Evolutionary conservation across 768 basidiomycete species (phyloP).

Genomic region (Cystobasidium tubakii): DNA sequence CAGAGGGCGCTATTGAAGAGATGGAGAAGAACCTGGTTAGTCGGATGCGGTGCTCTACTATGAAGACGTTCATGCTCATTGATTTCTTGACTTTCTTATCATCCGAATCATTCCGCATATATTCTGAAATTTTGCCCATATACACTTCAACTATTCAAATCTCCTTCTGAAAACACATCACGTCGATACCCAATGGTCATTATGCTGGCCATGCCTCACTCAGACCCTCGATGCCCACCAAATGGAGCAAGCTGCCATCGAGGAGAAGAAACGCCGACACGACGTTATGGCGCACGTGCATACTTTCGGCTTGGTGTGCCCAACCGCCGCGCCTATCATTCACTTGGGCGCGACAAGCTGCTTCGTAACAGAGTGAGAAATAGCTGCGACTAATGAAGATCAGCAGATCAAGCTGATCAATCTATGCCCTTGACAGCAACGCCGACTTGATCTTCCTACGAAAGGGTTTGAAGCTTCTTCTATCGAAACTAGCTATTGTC

Average conservation of each 20-base stretch:
- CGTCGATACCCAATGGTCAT: background rate
- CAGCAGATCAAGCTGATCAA: background rate
- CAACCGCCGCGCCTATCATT: conserved; percentile 45
- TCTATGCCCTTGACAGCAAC: conserved; percentile 59
- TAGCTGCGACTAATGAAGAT: background rate
- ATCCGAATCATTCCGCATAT: background rate
- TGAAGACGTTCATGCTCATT: too few species aligned
- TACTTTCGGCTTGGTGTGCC: conserved; percentile 58
- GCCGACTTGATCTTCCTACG: conserved; percentile 97
- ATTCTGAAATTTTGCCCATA: background rate
- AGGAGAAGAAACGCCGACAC: conserved; percentile 95
- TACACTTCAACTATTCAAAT: background rate
- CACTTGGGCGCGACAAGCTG: conserved; percentile 93
- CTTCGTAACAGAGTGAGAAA: conserved; percentile 88
- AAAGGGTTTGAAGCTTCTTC: conserved; percentile 71
- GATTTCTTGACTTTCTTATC: background rate
- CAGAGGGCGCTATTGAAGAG: conserved; percentile 83
- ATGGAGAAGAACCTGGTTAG: conserved; percentile 87
- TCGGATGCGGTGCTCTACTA: too few species aligned
- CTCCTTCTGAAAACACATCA: background rate
- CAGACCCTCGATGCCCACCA: conserved; percentile 80
- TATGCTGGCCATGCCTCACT: background rate
- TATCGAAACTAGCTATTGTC: conserved; percentile 79
- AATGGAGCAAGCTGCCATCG: conserved; percentile 81
- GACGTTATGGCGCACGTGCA: conserved; percentile 99